These are phyloP conservation scores for Boletus pseudopeckii DNA, from an alignment of 768 basidiomycete genomes.

Conservation along the genomic window DNA sequence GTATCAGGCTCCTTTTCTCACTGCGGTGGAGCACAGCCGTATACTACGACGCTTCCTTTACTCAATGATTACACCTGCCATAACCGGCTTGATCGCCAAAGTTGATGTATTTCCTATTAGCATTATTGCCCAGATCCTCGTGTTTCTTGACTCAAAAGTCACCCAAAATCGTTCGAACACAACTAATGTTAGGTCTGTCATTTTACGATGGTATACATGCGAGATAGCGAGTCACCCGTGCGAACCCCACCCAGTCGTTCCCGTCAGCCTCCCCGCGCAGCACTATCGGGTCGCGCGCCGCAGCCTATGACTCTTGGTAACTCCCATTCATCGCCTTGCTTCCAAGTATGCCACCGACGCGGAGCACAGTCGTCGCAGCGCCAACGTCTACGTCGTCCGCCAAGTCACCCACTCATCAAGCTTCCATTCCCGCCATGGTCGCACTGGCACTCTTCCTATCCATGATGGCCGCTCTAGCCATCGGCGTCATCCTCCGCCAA, in stretches of 20 bases:
- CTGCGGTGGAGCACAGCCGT: constrained; percentile 4
- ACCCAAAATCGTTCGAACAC: background rate
- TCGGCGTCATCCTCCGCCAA: constrained; percentile 22
- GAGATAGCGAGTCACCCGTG: background rate
- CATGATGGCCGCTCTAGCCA: constrained; percentile 19
- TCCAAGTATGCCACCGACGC: constrained; percentile 18
- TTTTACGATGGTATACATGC: background rate
- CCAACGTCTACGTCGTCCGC: background rate
- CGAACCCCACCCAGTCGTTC: background rate
- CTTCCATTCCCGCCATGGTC: constrained; percentile 22
- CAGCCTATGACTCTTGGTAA: background rate
- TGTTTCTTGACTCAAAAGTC: background rate
- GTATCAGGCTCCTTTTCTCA: background rate
- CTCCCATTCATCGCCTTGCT: background rate
- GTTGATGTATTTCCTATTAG: background rate
- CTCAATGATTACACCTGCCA: constrained; percentile 9
- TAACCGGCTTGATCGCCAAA: constrained; percentile 7
- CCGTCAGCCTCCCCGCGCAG: constrained; percentile 14
- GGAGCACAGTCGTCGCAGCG: background rate
- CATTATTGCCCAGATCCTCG: background rate
- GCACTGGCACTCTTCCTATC: constrained; percentile 13
- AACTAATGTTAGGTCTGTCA: background rate
- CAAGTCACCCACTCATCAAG: constrained; percentile 1
- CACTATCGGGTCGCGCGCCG: background rate
- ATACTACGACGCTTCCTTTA: background rate